Conservation (phyloP, 768 basidiomycete species). For the Boletus rufocinnamomeus region DNA sequence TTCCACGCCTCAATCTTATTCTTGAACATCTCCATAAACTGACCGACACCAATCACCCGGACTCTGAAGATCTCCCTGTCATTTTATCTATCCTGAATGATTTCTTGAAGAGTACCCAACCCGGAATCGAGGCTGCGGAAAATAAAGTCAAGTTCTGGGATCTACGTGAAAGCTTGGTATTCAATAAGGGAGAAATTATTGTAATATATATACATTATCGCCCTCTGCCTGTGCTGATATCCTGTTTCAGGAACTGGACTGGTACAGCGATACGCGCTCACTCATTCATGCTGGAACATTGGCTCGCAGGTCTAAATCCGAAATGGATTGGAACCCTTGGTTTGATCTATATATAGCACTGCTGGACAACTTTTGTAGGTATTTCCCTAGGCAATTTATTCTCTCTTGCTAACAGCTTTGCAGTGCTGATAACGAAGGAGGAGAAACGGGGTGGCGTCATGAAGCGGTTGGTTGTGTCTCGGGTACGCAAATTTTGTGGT, state of each 20-base stretch:
- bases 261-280: slow-evolving; percentile 74
- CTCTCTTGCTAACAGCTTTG: slow-evolving; percentile 5
- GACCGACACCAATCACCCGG: slow-evolving; percentile 75
- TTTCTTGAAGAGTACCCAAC: slow-evolving; percentile 82
- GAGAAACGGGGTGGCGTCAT: slow-evolving; percentile 53
- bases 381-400: not conserved
- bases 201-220: slow-evolving; percentile 43
- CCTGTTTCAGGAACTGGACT: slow-evolving; percentile 70
- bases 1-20: slow-evolving; percentile 76
- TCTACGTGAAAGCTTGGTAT: slow-evolving; percentile 72
- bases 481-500: slow-evolving; percentile 47
- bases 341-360: slow-evolving; percentile 63
- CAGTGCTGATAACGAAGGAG: slow-evolving; percentile 67
- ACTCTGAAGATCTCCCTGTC: slow-evolving; percentile 74
- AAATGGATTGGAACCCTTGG: slow-evolving; percentile 73
- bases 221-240: slow-evolving; percentile 6
- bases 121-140: slow-evolving; percentile 90
- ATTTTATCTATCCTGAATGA: slow-evolving; percentile 66
- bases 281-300: slow-evolving; percentile 69
- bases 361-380: slow-evolving; percentile 76
- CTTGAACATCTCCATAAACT: slow-evolving; percentile 69
- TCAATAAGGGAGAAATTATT: slow-evolving; percentile 79
- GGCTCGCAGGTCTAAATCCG: slow-evolving; percentile 58
- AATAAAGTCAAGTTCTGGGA: slow-evolving; percentile 87
- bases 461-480: slow-evolving; percentile 59